A percentile compares a stretch with the other conserved stretches of the same genome.
phyloP scores from a whole-genome alignment of 768 basidiomycete species.

The Russula foetens region DNA sequence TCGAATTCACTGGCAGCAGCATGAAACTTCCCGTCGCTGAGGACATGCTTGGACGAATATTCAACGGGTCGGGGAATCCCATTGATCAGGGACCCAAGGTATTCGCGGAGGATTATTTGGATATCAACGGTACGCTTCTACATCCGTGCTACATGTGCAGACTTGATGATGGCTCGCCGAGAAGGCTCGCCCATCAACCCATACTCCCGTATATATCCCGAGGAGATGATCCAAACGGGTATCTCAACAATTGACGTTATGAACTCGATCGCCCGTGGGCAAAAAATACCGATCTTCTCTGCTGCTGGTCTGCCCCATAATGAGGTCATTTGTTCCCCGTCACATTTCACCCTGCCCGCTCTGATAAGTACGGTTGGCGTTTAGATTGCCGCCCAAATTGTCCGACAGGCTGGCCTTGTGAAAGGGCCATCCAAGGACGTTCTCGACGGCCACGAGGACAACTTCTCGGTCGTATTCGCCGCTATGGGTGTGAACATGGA shows the following conservation, averaged over 20 bases:
- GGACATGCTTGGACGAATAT: constrained; percentile 98
- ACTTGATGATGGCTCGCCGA: neutral
- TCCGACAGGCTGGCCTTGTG: constrained; percentile 96
- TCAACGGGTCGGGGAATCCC: constrained; percentile 97
- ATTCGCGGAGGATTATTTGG: constrained; percentile 97
- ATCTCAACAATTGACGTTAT: constrained; percentile 97
- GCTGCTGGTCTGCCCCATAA: constrained; percentile 98
- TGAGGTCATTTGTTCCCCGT: constrained; percentile 50
- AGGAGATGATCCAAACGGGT: constrained; percentile 99
- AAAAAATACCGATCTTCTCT: constrained; percentile 99
- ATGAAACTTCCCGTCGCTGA: constrained; percentile 99
- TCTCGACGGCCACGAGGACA: constrained; percentile 98
- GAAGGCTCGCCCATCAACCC: constrained; percentile 96
- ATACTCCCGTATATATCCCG: constrained; percentile 97
- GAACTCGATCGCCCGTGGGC: constrained; percentile 99
- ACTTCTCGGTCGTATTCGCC: constrained; percentile 99
- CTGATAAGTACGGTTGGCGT: neutral
- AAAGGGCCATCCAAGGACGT: constrained; percentile 95
- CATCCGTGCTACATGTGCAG: constrained; percentile 1
- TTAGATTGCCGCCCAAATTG: constrained; percentile 99
- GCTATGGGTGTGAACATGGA: constrained; percentile 99
- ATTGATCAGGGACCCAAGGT: constrained; percentile 99
- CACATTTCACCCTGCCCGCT: constrained; percentile 9
- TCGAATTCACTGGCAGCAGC: constrained; percentile 95
- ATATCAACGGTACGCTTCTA: constrained; percentile 81